phyloP scores from a whole-genome alignment of 768 basidiomycete genomes.

The Russula vinacea region DNA sequence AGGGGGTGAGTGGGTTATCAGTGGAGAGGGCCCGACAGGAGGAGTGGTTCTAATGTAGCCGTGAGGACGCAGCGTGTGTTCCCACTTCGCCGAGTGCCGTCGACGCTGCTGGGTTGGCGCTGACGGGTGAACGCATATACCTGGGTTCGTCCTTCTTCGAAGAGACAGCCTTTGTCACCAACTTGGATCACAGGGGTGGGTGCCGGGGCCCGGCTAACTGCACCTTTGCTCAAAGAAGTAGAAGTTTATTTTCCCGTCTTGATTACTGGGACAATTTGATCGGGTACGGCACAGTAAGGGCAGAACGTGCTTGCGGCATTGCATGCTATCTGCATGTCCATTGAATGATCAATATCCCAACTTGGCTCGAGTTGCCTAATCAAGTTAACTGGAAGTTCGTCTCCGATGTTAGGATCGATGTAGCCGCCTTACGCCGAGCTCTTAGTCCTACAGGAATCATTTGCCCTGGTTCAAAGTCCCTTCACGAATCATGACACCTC shows the following conservation, averaged over 20 bases:
- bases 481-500: neutral
- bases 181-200: neutral
- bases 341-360: neutral
- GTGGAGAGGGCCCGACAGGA: conserved; percentile 5
- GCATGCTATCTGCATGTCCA: neutral
- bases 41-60: conserved; percentile 15
- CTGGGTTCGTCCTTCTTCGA: neutral
- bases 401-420: conserved; percentile 5
- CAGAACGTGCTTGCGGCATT: conserved; percentile 25
- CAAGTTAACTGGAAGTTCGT: neutral
- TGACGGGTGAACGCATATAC: conserved; percentile 8
- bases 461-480: neutral
- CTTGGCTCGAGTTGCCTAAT: conserved; percentile 1
- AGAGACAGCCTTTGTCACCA: conserved; percentile 5
- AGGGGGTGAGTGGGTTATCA: neutral
- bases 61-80: conserved; percentile 23
- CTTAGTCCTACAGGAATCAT: neutral
- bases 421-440: neutral
- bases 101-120: conserved; percentile 7
- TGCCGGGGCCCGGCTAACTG: conserved; percentile 15
- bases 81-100: neutral
- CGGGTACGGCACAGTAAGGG: conserved; percentile 4
- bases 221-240: conserved; percentile 6
- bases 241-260: neutral
- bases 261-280: neutral